These are phyloP conservation scores for Phycomyces nitens DNA, from an alignment of 192 early-diverging fungal genomes.

Conservation along the genomic window DNA sequence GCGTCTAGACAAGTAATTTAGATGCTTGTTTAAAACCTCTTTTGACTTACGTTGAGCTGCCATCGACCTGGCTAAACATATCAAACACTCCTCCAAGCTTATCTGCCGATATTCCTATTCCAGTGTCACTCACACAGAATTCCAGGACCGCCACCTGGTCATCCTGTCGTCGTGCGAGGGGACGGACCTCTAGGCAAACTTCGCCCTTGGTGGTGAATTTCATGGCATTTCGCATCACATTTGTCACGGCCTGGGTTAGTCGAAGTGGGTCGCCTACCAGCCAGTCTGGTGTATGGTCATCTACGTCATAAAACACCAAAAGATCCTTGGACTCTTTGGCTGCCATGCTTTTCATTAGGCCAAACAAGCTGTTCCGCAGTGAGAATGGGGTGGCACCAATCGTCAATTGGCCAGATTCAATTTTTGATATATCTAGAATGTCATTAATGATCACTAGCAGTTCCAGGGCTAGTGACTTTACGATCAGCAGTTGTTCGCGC, in stretches of 20 bases:
- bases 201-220: background rate
- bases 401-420: constrained; percentile 73
- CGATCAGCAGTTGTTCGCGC: constrained; percentile 56
- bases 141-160: background rate
- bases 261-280: constrained; percentile 18
- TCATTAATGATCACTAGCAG: constrained; percentile 71
- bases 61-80: constrained; percentile 62
- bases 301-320: constrained; percentile 55
- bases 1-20: too few relatives aligned
- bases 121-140: constrained; percentile 37
- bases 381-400: constrained; percentile 30
- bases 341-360: constrained; percentile 25
- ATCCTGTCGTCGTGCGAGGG: background rate
- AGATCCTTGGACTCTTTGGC: constrained; percentile 62
- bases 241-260: constrained; percentile 28
- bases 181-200: background rate
- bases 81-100: constrained; percentile 53
- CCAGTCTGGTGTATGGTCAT: constrained; percentile 53
- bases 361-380: background rate
- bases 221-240: background rate
- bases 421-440: constrained; percentile 75
- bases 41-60: constrained; percentile 50
- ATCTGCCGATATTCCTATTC: constrained; percentile 42
- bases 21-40: too few relatives aligned
- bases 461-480: constrained; percentile 35